Base-by-base conservation (phyloP, 257 asterid species). In the Capsicum chinense region DNA sequence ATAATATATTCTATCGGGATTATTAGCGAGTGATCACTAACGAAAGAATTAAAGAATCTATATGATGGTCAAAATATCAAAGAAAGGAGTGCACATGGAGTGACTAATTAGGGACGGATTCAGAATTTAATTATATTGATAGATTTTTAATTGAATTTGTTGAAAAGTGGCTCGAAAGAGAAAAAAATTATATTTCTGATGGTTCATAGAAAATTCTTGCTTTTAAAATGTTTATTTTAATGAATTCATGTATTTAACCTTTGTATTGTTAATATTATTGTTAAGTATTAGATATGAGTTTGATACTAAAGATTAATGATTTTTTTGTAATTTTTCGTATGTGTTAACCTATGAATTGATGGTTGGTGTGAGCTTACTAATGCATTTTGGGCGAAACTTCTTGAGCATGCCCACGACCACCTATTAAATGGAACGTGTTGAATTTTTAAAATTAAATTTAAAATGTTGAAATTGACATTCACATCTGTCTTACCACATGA, bases 1-100 rank as follows among this genome's bases (percentile, higher is more conserved):
- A 62, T 62, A 21, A 62, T 62, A 26, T 26, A 26, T 26, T 80
- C 83, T 84, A 89, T 78, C 89, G 83, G 85, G 88, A 88, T 90
- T 13, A 89, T 87, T 84, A 88, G 86, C 17, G 35, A 80, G 16
- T 47, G 79, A 44, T 58, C 33, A 71, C 79, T 71, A 44, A 71
- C 17, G n/a, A 71, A 71, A 70, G 15, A 15, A 42, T 42, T 70
- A 70, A 67, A 50, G 21, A 37, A 67, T 67, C 54, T 68, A 16
- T 69, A 56, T 35, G 14, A 79, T 26, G 50, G 17, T 9, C 50
- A 54, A 58, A 57, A 15, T 3, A 37, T 67, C 11, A n/a, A 56
- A 26, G 37, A 58, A 15, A 62, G 69, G 9, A 62, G 14, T 56
- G 17, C 12, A 57, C 56, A 44, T 4, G 42, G 56, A 79, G 56